Percentiles rank a stretch among this genome's conserved stretches.
phyloP scores from a whole-genome alignment of 169 alveolate species.

The Cyclospora cayetanensis region DNA sequence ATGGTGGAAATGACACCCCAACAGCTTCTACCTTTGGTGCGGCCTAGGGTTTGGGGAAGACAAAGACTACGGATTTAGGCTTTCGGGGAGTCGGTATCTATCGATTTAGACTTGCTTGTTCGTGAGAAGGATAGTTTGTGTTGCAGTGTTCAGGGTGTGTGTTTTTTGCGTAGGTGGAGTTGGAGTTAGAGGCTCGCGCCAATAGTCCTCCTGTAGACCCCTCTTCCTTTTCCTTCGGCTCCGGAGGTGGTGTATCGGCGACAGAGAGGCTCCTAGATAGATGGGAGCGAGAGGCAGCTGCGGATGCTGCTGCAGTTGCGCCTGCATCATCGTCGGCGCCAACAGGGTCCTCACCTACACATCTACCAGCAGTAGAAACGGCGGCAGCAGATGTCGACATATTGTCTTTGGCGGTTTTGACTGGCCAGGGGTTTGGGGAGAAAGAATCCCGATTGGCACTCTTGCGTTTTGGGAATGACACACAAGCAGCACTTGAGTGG shows the following conservation, averaged over 20 bases:
- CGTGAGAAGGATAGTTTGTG: background rate
- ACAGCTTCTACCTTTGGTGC: conserved; percentile 72
- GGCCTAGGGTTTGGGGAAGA: background rate
- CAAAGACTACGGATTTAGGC: background rate
- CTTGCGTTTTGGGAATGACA: conserved; percentile 67
- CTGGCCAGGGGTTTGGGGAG: conserved; percentile 77
- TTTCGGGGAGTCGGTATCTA: too few species aligned
- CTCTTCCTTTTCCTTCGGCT: background rate
- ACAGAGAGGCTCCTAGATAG: conserved; percentile 48
- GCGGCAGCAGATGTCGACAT: conserved; percentile 69
- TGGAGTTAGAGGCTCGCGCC: conserved; percentile 55
- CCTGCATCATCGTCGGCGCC: background rate
- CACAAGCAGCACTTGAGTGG: conserved; percentile 76
- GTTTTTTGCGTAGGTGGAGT: conserved; percentile 51
- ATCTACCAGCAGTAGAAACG: background rate
- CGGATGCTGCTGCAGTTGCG: background rate
- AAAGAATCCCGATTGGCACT: conserved; percentile 70
- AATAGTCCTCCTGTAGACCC: background rate
- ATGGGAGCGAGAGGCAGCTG: conserved; percentile 52
- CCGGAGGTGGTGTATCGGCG: background rate
- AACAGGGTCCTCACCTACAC: background rate
- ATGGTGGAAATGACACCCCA: conserved; percentile 80
- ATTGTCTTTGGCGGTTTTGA: conserved; percentile 70
- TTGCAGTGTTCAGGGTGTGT: background rate
- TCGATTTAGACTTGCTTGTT: background rate